Evolutionary conservation across 352 stramenopile genomes (phyloP).

Genomic region (Pythium phragmiticola): DNA sequence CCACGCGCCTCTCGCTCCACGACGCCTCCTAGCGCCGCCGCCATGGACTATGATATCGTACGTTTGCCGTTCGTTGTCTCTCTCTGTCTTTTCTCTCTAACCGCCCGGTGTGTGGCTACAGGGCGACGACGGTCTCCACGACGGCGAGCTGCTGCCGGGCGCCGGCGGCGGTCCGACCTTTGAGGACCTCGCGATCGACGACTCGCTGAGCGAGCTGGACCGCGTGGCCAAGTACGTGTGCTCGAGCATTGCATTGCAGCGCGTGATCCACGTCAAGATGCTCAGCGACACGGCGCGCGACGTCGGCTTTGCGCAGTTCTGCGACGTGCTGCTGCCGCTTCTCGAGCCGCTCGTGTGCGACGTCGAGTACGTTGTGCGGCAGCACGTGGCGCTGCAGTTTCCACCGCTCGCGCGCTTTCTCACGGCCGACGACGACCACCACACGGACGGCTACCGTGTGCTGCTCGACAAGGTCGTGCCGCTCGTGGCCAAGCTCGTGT

Average conservation of each 20-base stretch:
- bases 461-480: conserved; percentile 82
- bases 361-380: conserved; percentile 93
- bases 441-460: conserved; percentile 61
- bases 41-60: conserved; percentile 58
- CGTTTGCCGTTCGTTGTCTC: not conserved
- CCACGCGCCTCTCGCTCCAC: not conserved
- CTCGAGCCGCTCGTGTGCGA: conserved; percentile 83
- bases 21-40: not conserved
- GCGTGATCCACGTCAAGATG: conserved; percentile 90
- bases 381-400: conserved; percentile 92
- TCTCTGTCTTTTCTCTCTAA: not conserved
- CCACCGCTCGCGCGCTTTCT: conserved; percentile 78
- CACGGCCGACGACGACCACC: conserved; percentile 12
- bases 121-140: conserved; percentile 29
- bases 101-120: not conserved
- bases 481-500: conserved; percentile 69
- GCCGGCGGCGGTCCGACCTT: conserved; percentile 86
- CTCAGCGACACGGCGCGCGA: conserved; percentile 22
- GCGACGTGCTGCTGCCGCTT: conserved; percentile 89
- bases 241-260: conserved; percentile 95
- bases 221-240: conserved; percentile 94
- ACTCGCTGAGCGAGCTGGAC: conserved; percentile 94
- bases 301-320: conserved; percentile 72
- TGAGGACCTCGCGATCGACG: conserved; percentile 98
- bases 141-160: conserved; percentile 25